A percentile compares a stretch with the other conserved stretches of the same genome.
Evolutionary conservation across 1,139 yeast species (phyloP).

Genomic region (Geotrichum siamense): DNA sequence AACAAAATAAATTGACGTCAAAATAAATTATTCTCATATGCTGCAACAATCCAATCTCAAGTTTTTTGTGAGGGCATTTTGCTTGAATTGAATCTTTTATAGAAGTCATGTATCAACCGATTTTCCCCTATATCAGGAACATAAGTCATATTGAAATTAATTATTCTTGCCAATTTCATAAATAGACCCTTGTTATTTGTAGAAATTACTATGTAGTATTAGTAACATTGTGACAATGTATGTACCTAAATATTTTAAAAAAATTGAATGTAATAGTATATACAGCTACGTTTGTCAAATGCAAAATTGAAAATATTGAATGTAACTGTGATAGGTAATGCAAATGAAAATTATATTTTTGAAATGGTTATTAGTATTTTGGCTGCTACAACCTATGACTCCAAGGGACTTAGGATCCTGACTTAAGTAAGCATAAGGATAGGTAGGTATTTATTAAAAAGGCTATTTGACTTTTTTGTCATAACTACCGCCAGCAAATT

Average conservation of each 20-base stretch:
- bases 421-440: conserved; percentile 15
- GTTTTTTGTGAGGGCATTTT: conserved; percentile 13
- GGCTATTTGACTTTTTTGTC: conserved; percentile 3
- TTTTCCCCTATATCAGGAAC: conserved; percentile 14
- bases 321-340: conserved; percentile 23
- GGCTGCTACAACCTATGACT: too few species aligned
- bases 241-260: conserved; percentile 21
- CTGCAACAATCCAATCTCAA: conserved; percentile 11
- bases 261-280: conserved; percentile 22
- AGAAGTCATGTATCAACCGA: conserved; percentile 12
- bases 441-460: background rate
- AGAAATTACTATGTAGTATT: conserved; percentile 21
- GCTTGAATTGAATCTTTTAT: conserved; percentile 13
- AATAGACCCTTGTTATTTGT: conserved; percentile 21
- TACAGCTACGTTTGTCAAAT: conserved; percentile 24
- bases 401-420: too few species aligned
- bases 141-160: conserved; percentile 16
- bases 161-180: conserved; percentile 19
- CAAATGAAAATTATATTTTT: too few species aligned
- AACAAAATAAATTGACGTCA: conserved; percentile 16
- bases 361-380: too few species aligned
- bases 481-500: too few species aligned
- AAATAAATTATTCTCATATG: conserved; percentile 11
- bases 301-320: conserved; percentile 25
- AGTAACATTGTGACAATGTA: conserved; percentile 22